Evolutionary conservation across 1,139 yeast genomes (phyloP), one percentile per base, ranked within the genome.

Genomic region (Lodderomyces theae): DNA sequence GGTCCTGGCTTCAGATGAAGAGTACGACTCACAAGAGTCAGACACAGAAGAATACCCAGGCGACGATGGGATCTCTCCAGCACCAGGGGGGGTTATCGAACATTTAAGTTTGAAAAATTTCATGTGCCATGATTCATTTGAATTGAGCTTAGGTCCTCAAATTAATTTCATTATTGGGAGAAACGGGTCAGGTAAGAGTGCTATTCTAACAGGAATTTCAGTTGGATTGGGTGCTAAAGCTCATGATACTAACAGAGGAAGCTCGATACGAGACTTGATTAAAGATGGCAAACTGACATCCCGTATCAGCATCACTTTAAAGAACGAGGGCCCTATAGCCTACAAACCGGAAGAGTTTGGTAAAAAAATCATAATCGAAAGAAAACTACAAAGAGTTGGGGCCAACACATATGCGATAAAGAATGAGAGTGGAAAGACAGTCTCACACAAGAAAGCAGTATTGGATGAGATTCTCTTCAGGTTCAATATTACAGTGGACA

Each of bases 181-280:
- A 48, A 94, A 94, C 55, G 99, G 99, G 2, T 83, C 95, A 25
- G 99, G 99, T 24, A 94, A 94, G 57, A 82, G 94, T 60, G 96
- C 98, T 1, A 76, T 94, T 23, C 66, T 94, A 46, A 90, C 97
- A 0, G 97, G 96, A 1, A 80, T 94, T 5, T 81, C 94, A 2
- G 84, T 89, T 10, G 95, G 96, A 5, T 66, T 92, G 8, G 98
- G 98, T n/a, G 96, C 96, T 1, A 86, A 83, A 53, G 97, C 97
- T 0, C 73, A 82, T n/a, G 89, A 82, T 42, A 92, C 98, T 0
- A 85, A 85, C 53, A 75, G 98, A 58, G 97, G 95, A 4, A 69
- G 79, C 8, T 77, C 82, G 7, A 68, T 87, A 35, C 82, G 78
- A 50, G 80, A 77, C 40, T 68, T 90, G 44, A 86, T 92, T 42